Evolutionary conservation across 176 grass and related monocot genomes (phyloP).

Genomic region (Cenchrus purpureus): DNA sequence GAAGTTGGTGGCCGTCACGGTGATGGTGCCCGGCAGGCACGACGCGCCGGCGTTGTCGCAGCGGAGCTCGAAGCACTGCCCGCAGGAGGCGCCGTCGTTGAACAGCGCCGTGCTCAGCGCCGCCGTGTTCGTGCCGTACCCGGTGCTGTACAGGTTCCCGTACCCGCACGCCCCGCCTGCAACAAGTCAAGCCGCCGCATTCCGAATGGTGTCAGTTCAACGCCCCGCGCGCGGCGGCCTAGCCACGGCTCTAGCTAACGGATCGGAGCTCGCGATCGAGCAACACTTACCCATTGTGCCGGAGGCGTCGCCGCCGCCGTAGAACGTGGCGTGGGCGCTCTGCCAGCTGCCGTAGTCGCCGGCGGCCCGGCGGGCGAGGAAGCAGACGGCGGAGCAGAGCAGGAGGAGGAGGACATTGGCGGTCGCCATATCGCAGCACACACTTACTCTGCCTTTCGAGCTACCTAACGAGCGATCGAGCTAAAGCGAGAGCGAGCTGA

Average conservation of each 20-base stretch:
- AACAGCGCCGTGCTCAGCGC: constrained; percentile 94
- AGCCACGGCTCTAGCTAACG: too few species aligned
- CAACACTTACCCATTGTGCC: constrained; percentile 73
- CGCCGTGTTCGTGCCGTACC: constrained; percentile 91
- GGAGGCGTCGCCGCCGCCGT: constrained; percentile 79
- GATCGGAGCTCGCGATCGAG: background rate
- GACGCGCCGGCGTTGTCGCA: constrained; percentile 55
- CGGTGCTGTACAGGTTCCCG: constrained; percentile 87
- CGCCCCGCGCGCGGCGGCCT: background rate
- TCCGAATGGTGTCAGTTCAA: background rate
- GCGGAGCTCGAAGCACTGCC: constrained; percentile 66
- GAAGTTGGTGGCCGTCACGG: constrained; percentile 78
- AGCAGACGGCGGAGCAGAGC: constrained; percentile 46
- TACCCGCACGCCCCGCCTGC: constrained; percentile 94
- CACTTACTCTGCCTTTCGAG: background rate
- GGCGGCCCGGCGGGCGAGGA: constrained; percentile 35
- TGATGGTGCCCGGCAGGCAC: constrained; percentile 70
- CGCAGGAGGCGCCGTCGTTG: constrained; percentile 72
- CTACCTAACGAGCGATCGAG: background rate
- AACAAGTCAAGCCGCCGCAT: background rate
- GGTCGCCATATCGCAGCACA: constrained; percentile 60
- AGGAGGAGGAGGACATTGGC: constrained; percentile 47
- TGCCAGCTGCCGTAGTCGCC: constrained; percentile 67
- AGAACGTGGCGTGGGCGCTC: constrained; percentile 87
- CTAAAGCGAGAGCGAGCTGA: background rate